Evolutionary conservation across 306 rosid genomes (phyloP), one percentile per base, ranked within the genome.

Genomic region (Canavalia gladiata): DNA sequence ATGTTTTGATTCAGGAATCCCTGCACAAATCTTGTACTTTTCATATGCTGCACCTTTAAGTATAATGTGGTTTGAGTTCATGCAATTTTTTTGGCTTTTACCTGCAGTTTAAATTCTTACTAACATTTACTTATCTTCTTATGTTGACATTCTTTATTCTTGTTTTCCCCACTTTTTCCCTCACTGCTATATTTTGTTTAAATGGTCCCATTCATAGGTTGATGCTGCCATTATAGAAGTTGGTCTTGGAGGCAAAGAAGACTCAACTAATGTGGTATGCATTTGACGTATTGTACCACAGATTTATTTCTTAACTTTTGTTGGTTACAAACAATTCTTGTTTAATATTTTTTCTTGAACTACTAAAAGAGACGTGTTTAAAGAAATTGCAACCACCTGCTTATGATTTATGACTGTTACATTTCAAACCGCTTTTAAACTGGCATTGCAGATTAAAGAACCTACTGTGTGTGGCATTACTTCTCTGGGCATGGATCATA

Each of bases 401-500:
- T 1, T 45, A 10, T 67, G 37, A 67, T 67, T 55, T 67, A 30
- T 57, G 43, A 63, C 28, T 30, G 50, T 69, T 49, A 57, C 78
- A 47, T 64, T 65, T 78, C 68, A 72, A 78, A 68, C 69, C 63
- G 47, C 69, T 81, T 82, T 62, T 77, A 80, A 77, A 81, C 71
- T 64, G 13, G 54, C 94, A 89, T 64, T 25, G 54, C 94, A 89
- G 97, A 84, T 92, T 50, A 82, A 87, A 71, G 77, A 87, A 76
- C 97, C 92, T 68, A 73, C 88, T 50, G 95, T 91, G 50, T 92
- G 95, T 45, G 97, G 97, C 84, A 91, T 92, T 77, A 87, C 94
- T 52, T 91, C 97, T 64, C 81, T 92, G 68, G 95, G 95, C 81
- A 82, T 89, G 91, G 97, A 92, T 87, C 97, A 92, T 57, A 83